Percentiles rank a stretch among this genome's conserved stretches.
phyloP scores from a whole-genome alignment of 352 stramenopile species.

The Blastocystis sp. region DNA sequence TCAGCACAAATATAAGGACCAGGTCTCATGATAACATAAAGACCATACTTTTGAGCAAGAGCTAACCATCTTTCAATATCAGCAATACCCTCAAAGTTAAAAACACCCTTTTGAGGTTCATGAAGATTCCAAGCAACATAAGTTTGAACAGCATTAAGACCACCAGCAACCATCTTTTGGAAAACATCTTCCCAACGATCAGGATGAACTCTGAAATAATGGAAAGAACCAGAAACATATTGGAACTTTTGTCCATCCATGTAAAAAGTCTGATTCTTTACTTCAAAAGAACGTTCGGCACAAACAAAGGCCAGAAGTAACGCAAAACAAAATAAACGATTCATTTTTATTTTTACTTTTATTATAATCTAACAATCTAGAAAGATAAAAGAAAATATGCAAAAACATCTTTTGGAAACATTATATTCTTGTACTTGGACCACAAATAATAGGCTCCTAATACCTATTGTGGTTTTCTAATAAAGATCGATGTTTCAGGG shows the following conservation, averaged over 20 bases:
- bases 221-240: slow-evolving; percentile 38
- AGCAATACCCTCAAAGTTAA: slow-evolving; percentile 39
- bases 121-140: slow-evolving; percentile 51
- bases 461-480: no score
- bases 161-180: slow-evolving; percentile 37
- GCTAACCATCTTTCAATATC: slow-evolving; percentile 39
- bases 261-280: no score
- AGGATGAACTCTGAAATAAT: slow-evolving; percentile 39
- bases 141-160: slow-evolving; percentile 49
- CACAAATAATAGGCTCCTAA: no score
- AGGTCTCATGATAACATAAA: slow-evolving; percentile 51
- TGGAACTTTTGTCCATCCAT: slow-evolving; percentile 35
- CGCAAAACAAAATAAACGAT: no score
- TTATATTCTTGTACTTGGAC: no score
- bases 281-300: no score
- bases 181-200: slow-evolving; percentile 35
- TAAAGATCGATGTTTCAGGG: no score
- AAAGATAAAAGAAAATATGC: no score
- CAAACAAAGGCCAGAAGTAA: no score
- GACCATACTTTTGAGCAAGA: slow-evolving; percentile 34
- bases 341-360: no score
- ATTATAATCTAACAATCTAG: no score
- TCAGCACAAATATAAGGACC: slow-evolving; percentile 53
- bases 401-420: no score
- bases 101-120: slow-evolving; percentile 43